A percentile compares a stretch with the other conserved stretches of the same genome.
phyloP scores from a whole-genome alignment of 1,284 basidiomycete genomes.

The Melampsora americana region DNA sequence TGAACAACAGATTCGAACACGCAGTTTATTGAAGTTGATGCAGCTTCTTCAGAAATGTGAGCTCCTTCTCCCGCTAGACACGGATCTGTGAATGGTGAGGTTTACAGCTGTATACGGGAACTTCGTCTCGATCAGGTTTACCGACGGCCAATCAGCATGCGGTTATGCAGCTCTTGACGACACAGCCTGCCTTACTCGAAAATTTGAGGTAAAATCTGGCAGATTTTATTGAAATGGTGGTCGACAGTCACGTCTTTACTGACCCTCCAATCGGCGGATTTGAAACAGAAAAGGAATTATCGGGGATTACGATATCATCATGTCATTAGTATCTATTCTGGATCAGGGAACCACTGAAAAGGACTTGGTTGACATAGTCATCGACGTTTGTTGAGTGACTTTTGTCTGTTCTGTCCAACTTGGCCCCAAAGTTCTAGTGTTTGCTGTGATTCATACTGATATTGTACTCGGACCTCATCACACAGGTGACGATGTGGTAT shows the following conservation, averaged over 20 bases:
- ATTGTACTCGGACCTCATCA: too few relatives aligned
- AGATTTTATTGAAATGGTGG: slow-evolving; percentile 48
- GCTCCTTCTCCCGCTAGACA: slow-evolving; percentile 24
- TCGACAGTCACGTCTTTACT: not conserved
- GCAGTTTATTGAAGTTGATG: slow-evolving; percentile 50
- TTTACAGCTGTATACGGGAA: slow-evolving; percentile 4
- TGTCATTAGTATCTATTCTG: slow-evolving; percentile 81
- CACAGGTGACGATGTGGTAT: slow-evolving; percentile 44
- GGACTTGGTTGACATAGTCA: slow-evolving; percentile 77
- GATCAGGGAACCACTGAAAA: slow-evolving; percentile 79
- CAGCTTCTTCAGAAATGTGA: slow-evolving; percentile 50
- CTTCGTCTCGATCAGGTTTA: not conserved
- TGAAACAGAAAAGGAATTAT: slow-evolving; percentile 47
- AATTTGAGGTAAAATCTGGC: slow-evolving; percentile 77
- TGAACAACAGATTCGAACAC: slow-evolving; percentile 47
- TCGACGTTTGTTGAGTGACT: slow-evolving; percentile 71
- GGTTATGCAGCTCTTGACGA: slow-evolving; percentile 76
- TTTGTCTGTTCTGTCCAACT: slow-evolving; percentile 37
- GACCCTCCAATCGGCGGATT: not conserved
- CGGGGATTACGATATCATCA: slow-evolving; percentile 82
- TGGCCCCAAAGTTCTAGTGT: slow-evolving; percentile 14
- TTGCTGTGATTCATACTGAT: not conserved
- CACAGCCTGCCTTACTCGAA: slow-evolving; percentile 74
- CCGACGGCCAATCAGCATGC: slow-evolving; percentile 58
- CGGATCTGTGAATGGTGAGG: not conserved